Conservation (phyloP, 495 filamentous ascomycete species). For the Penicillium bovifimosum region DNA sequence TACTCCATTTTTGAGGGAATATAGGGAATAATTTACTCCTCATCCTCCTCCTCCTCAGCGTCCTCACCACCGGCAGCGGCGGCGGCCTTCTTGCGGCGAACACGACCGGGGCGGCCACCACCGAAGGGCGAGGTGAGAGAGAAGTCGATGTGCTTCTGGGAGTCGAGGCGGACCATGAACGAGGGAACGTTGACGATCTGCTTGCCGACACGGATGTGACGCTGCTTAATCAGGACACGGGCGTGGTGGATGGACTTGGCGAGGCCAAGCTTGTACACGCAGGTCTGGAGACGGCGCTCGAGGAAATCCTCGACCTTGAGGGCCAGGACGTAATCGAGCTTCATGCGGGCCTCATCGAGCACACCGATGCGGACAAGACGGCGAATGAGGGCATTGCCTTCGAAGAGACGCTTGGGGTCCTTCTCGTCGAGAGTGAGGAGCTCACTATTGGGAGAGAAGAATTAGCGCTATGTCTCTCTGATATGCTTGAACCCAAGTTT, state of each 20-base stretch:
- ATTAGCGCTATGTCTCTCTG: conserved; percentile 9
- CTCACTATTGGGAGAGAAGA: conserved; percentile 57
- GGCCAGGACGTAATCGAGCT: conserved; percentile 99
- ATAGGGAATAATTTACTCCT: conserved; percentile 51
- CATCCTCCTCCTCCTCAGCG: conserved; percentile 84
- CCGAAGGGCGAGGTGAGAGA: conserved; percentile 94
- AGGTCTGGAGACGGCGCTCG: conserved; percentile 98
- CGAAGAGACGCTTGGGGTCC: conserved; percentile 99
- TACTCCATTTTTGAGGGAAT: conserved; percentile 31
- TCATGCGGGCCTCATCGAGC: conserved; percentile 99
- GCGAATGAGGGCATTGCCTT: conserved; percentile 99
- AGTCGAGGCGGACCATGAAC: conserved; percentile 98
- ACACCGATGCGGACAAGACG: conserved; percentile 99
- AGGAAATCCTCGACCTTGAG: conserved; percentile 98
- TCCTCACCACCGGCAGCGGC: conserved; percentile 87
- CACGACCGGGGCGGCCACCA: conserved; percentile 92
- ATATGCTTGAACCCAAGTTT: neutral
- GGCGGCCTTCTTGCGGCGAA: conserved; percentile 98
- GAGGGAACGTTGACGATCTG: conserved; percentile 99
- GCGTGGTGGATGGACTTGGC: conserved; percentile 99
- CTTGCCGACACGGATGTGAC: conserved; percentile 99
- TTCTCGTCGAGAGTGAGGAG: conserved; percentile 99
- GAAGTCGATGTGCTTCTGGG: conserved; percentile 99
- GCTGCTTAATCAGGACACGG: conserved; percentile 97
- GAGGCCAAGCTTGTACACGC: conserved; percentile 99